A percentile compares a stretch with the other conserved stretches of the same genome.
Evolutionary conservation across 306 rosid genomes (phyloP).

Genomic region (Senna siamea): DNA sequence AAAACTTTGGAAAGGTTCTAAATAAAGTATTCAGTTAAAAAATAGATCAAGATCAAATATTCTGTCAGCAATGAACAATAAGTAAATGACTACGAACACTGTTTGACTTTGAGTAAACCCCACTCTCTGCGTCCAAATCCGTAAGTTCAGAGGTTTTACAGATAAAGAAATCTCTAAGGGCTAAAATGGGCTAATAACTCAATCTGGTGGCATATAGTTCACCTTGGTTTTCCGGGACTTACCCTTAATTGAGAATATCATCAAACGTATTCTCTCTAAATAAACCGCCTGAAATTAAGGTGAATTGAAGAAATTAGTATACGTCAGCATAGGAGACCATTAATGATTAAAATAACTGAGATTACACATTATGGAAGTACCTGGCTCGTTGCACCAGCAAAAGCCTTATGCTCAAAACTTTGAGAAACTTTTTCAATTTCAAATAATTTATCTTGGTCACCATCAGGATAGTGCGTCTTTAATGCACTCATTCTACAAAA

Average conservation of each 20-base stretch:
- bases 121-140: neutral
- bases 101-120: neutral
- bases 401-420: too few relatives aligned
- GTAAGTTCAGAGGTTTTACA: constrained; percentile 14
- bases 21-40: too few relatives aligned
- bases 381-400: constrained; percentile 34
- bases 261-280: neutral
- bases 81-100: neutral
- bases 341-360: neutral
- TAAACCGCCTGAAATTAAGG: constrained; percentile 22
- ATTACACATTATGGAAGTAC: constrained; percentile 26
- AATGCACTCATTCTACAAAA: too few relatives aligned
- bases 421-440: too few relatives aligned
- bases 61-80: neutral
- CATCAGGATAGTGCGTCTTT: too few relatives aligned
- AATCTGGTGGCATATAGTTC: constrained; percentile 38
- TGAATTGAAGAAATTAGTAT: neutral
- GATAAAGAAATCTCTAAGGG: neutral
- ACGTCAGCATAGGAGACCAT: neutral
- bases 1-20: too few relatives aligned
- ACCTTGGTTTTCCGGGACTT: constrained; percentile 42
- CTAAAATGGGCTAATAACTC: constrained; percentile 24
- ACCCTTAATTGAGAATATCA: constrained; percentile 36
- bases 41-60: neutral
- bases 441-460: too few relatives aligned